phyloP scores from a whole-genome alignment of 2,329 filamentous ascomycete species.

The Daldinia sp. region DNA sequence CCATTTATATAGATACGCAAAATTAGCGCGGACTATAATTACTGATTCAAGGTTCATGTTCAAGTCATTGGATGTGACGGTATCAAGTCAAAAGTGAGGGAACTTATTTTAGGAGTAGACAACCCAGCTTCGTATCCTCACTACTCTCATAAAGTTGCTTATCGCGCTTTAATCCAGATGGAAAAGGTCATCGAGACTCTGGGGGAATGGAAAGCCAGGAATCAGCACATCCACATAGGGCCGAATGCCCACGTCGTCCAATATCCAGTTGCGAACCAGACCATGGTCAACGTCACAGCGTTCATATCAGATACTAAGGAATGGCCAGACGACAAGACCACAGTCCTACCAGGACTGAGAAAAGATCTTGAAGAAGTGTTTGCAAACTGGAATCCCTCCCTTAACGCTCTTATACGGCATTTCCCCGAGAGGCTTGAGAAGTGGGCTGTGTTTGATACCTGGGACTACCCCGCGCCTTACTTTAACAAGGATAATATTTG shows the following conservation, averaged over 20 bases:
- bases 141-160: constrained; percentile 62
- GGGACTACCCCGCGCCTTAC: constrained; percentile 34
- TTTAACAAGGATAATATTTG: constrained; percentile 34
- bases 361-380: constrained; percentile 34
- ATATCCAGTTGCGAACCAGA: constrained; percentile 38
- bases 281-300: constrained; percentile 38
- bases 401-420: constrained; percentile 31
- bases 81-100: constrained; percentile 57
- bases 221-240: constrained; percentile 37
- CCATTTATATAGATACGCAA: constrained; percentile 35
- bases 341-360: constrained; percentile 20
- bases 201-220: constrained; percentile 49
- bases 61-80: constrained; percentile 57
- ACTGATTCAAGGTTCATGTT: not conserved
- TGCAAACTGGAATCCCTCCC: constrained; percentile 33
- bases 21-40: not conserved
- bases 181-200: constrained; percentile 53
- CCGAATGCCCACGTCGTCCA: constrained; percentile 38
- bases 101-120: constrained; percentile 52
- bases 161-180: constrained; percentile 60
- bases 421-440: constrained; percentile 38
- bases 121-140: constrained; percentile 53
- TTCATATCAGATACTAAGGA: constrained; percentile 36
- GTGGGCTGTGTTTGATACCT: constrained; percentile 42
- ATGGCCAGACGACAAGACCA: constrained; percentile 35